Conservation (phyloP, 768 basidiomycete genomes). For the Mycena indigotica region DNA sequence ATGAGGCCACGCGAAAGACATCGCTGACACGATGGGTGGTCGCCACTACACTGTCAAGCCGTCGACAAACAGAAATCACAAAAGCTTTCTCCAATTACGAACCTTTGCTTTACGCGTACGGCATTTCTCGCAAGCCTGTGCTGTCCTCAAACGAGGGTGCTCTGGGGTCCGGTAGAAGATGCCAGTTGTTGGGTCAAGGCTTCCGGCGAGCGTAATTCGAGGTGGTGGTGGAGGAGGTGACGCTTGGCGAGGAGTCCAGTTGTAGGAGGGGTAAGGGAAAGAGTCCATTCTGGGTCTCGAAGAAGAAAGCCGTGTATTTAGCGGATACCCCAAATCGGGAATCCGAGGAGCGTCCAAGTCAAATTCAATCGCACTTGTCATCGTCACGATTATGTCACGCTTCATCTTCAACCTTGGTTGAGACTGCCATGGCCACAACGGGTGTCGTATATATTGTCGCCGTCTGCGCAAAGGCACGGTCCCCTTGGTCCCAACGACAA, state of each 20-base stretch:
- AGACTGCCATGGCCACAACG: no score
- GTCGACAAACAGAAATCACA: no score
- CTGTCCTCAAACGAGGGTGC: conserved; percentile 66
- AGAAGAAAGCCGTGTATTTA: neutral
- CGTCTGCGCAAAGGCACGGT: no score
- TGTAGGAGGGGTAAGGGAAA: neutral
- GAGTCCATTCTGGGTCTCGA: neutral
- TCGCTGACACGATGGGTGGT: conserved; percentile 68
- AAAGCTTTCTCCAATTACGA: no score
- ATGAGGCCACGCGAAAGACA: conserved; percentile 58
- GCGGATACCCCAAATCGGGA: neutral
- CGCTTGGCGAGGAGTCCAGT: conserved; percentile 1
- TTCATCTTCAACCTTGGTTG: no score
- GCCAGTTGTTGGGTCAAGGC: conserved; percentile 64
- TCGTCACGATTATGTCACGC: no score
- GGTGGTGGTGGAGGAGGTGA: conserved; percentile 1
- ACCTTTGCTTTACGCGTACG: conserved; percentile 76
- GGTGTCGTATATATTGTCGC: no score
- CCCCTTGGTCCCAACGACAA: no score
- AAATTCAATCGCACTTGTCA: neutral
- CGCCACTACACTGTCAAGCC: conserved; percentile 68
- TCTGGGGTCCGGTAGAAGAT: conserved; percentile 67
- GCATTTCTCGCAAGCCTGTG: conserved; percentile 78
- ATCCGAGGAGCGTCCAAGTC: neutral
- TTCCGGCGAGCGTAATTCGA: conserved; percentile 51